phyloP scores from a whole-genome alignment of 225 moss, liverwort and hornwort species.

The Polytrichum commune region DNA sequence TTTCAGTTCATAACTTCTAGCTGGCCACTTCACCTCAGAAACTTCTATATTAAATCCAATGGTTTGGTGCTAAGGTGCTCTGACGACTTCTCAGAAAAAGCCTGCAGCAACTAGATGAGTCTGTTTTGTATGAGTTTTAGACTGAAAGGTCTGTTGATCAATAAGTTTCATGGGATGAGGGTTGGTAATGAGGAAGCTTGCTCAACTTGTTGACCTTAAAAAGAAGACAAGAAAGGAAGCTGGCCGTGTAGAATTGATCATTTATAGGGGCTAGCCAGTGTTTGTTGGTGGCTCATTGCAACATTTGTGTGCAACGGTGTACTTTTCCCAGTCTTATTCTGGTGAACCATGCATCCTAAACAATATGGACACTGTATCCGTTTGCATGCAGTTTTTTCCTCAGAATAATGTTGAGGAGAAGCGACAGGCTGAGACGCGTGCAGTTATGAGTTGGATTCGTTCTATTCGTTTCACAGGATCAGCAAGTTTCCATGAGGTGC shows the following conservation, averaged over 20 bases:
- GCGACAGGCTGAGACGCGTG: constrained; percentile 81
- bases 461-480: constrained; percentile 70
- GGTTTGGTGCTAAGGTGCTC: too few relatives aligned
- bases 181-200: too few relatives aligned
- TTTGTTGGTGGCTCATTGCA: constrained; percentile 1
- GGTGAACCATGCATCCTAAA: constrained; percentile 19
- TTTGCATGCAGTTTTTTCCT: constrained; percentile 53
- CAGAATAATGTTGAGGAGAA: constrained; percentile 53
- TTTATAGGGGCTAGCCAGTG: background rate
- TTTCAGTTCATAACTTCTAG: too few relatives aligned
- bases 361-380: constrained; percentile 3
- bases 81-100: too few relatives aligned
- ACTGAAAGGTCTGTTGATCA: too few relatives aligned
- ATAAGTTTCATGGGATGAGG: too few relatives aligned
- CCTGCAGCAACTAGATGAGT: too few relatives aligned
- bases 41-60: too few relatives aligned
- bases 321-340: constrained; percentile 17
- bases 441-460: constrained; percentile 75
- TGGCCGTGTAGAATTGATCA: background rate
- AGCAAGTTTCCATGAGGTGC: constrained; percentile 95
- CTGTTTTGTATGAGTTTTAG: too few relatives aligned
- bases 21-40: too few relatives aligned
- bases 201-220: too few relatives aligned
- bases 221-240: too few relatives aligned
- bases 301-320: constrained; percentile 4